phyloP scores from a whole-genome alignment of 2,329 filamentous ascomycete genomes.

The Sporothrix pseudoabietina region DNA sequence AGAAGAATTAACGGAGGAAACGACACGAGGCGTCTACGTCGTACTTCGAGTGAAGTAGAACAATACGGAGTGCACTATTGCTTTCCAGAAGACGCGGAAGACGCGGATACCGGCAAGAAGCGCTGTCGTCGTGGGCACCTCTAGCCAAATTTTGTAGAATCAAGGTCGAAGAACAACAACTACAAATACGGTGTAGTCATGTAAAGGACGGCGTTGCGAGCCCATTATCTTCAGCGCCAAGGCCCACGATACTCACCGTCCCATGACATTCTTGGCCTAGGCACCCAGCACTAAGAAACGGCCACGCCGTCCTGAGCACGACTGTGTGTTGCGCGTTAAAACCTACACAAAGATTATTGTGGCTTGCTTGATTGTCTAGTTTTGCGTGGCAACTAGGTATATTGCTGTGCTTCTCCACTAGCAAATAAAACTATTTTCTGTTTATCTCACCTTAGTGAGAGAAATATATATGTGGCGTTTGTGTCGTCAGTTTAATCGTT shows the following conservation, averaged over 20 bases:
- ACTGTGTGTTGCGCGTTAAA: not conserved
- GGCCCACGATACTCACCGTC: not conserved
- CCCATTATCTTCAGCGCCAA: not conserved
- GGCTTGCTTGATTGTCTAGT: not conserved
- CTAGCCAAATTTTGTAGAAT: not conserved
- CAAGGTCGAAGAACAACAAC: not conserved
- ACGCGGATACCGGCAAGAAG: not conserved
- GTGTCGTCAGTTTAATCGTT: not conserved
- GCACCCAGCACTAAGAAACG: not conserved
- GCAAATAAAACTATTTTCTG: not conserved
- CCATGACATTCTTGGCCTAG: not conserved
- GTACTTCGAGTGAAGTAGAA: not conserved
- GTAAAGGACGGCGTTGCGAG: not conserved
- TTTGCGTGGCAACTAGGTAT: not conserved
- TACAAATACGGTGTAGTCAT: constrained; percentile 6
- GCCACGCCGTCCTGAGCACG: not conserved
- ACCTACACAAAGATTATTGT: not conserved
- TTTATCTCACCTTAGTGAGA: not conserved
- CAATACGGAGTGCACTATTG: not conserved
- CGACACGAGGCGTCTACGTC: not conserved
- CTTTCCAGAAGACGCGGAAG: constrained; percentile 10
- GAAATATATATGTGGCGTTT: not conserved
- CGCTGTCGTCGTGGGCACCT: not conserved
- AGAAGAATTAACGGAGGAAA: not conserved
- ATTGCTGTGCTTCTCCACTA: not conserved